Base-by-base conservation (phyloP, 371 early-diverging fungal genomes). In the Polyrhizophydium stewartii region DNA sequence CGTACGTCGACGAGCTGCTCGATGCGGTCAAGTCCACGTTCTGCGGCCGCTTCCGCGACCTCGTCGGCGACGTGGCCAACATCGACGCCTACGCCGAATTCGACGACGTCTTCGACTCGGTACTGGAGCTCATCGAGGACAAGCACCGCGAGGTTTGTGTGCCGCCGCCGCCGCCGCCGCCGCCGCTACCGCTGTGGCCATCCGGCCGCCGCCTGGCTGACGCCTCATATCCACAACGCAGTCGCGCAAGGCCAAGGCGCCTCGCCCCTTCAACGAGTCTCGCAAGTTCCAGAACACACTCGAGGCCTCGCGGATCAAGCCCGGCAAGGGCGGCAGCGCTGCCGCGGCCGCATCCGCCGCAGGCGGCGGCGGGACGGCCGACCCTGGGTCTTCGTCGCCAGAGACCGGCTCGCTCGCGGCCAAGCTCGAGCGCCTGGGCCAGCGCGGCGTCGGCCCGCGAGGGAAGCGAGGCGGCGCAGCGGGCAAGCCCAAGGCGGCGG, bases 1-100 rank as follows among this genome's bases (percentile, higher is more conserved):
- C 87, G 0, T 93, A 94, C 65, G 79, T 93, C 56, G 92, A 92
- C 55, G 93, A 92, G 52, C 83, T 96, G 46, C 75, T 96, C 27
- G 83, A 84, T 40, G 84, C 82, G 19, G 79, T 84, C 22, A 83
- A 83, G 58, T 69, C 70, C 9, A 58, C 78, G 13, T 87, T 87
- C 62, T 35, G 50, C 53, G 45, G 32, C 30, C 31, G 55, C n/a
- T 73, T 49, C 45, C 58, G 38, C 53, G 32, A 65, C 57, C 13
- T 52, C 46, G 60, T 67, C 27, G 2, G 52, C 37, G 69, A 56
- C 50, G 58, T 31, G 55, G 45, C 43, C 30, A 56, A 51, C 25
- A 55, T 41, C 57, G 49, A 59, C 62, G 63, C 41, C 58, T 74
- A 68, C 51, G 67, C 67, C 32, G 57, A 56, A n/a, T 84, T 81